Evolutionary conservation across 768 basidiomycete species (phyloP).

Genomic region (Rhizopogon roseolus): DNA sequence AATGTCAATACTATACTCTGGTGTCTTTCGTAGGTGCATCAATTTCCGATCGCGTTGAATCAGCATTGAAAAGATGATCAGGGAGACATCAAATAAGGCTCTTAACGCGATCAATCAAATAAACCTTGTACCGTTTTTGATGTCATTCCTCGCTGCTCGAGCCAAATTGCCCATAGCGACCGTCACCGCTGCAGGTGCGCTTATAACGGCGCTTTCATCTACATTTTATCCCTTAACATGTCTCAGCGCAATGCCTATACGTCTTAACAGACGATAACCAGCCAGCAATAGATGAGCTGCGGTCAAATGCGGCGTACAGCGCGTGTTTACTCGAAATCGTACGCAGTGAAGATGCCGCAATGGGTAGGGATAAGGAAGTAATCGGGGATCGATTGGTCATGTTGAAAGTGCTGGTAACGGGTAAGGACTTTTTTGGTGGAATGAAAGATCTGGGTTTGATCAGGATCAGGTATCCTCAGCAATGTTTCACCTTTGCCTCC

Average conservation of each 20-base stretch:
- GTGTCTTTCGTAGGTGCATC: slow-evolving; percentile 85
- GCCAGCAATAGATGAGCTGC: slow-evolving; percentile 64
- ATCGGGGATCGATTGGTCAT: slow-evolving; percentile 45
- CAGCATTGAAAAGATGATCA: slow-evolving; percentile 22
- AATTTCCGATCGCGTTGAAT: slow-evolving; percentile 9
- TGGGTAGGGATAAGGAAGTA: slow-evolving; percentile 37
- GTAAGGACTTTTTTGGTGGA: slow-evolving; percentile 32
- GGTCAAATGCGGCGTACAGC: slow-evolving; percentile 54
- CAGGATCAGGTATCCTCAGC: slow-evolving; percentile 57
- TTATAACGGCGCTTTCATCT: background rate
- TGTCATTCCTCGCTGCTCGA: slow-evolving; percentile 80
- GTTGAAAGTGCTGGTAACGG: slow-evolving; percentile 66
- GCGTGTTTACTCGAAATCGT: slow-evolving; percentile 64
- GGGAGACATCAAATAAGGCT: slow-evolving; percentile 93
- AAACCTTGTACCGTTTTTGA: slow-evolving; percentile 74
- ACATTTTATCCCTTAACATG: background rate
- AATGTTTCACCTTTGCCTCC: slow-evolving; percentile 76
- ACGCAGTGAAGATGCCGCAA: slow-evolving; percentile 26
- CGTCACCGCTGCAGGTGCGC: slow-evolving; percentile 75
- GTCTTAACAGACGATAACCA: slow-evolving; percentile 89
- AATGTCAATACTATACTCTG: slow-evolving; percentile 90
- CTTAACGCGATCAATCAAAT: slow-evolving; percentile 82
- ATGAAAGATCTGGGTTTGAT: background rate
- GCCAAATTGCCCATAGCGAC: slow-evolving; percentile 65
- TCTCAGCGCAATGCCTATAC: slow-evolving; percentile 83